Evolutionary conservation across 768 basidiomycete species (phyloP), one percentile per base, ranked within the genome.

Genomic region (Xanthoconium purpureum): DNA sequence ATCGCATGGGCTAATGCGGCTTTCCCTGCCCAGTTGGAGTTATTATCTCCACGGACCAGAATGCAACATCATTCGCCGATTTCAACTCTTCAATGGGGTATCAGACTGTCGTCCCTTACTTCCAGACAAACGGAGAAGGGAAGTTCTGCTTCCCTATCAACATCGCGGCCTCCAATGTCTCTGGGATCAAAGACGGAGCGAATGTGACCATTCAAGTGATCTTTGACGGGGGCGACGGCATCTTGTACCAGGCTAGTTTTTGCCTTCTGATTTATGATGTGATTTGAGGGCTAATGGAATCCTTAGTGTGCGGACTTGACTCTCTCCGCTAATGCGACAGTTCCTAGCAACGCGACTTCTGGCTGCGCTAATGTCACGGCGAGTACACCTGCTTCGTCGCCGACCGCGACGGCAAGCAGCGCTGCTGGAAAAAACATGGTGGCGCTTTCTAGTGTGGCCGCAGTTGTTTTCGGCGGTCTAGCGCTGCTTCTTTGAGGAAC

Each of bases 221-320:
- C 30, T 92, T 73, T 66, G 71, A 83, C 60, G 89, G 88, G 39
- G 89, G 89, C 36, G 91, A 94, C 65, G 85, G 84, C 20, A 46
- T 66, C 30, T 78, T 94, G 9, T 91, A 78, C 73, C 89, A 92
- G 78, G 88, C 82, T 50, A 38, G 59, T 55, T 49, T 24, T 51
- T 29, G 15, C 3, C 4, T 39, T 53, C 14, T 32, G 15, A 44
- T 39, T 46, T 20, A 18, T 47, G n/a, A 32, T 36, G 20, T 36
- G 39, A 48, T 44, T 24, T 9, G 37, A 20, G 43, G 40, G 29
- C 37, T 30, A 3, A 59, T 24, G 17, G 37, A 46, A 57, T 15
- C 11, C 48, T 13, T n/a, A 93, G 88, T 94, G 91, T 66, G 80
- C 92, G 37, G 93, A 94, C 72, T 69, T 94, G 62, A 84, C 85